Percentiles rank a stretch among this genome's conserved stretches.
phyloP scores from a whole-genome alignment of 2,329 filamentous ascomycete genomes.

The Stagonosporopsis vannaccii region DNA sequence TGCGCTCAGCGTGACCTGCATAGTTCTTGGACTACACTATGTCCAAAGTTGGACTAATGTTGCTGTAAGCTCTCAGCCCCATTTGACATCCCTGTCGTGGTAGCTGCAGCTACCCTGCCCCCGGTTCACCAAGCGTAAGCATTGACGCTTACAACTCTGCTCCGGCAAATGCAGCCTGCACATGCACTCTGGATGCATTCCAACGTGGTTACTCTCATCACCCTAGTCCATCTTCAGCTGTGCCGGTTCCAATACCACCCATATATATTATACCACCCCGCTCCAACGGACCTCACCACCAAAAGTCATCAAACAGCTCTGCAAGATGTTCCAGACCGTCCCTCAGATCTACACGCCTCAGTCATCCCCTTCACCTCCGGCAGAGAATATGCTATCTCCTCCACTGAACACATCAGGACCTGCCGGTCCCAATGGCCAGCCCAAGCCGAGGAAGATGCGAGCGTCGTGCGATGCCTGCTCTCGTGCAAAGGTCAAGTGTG shows the following conservation, averaged over 20 bases:
- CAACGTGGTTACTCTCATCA: conserved; percentile 30
- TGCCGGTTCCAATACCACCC: conserved; percentile 25
- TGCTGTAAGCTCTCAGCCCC: conserved; percentile 48
- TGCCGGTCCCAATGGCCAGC: conserved; percentile 31
- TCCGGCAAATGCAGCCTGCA: conserved; percentile 34
- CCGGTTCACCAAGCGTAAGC: conserved; percentile 41
- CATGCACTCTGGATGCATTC: conserved; percentile 29
- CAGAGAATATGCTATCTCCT: conserved; percentile 33
- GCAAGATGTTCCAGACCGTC: conserved; percentile 42
- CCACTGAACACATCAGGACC: conserved; percentile 31
- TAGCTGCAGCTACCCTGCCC: conserved; percentile 41
- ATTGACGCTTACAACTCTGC: conserved; percentile 37
- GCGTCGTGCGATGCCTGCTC: conserved; percentile 50
- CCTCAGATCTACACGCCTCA: conserved; percentile 35
- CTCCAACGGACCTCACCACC: conserved; percentile 25
- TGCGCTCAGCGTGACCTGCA: conserved; percentile 35
- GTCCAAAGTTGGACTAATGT: conserved; percentile 30
- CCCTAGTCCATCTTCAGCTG: conserved; percentile 27
- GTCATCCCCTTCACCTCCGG: conserved; percentile 33
- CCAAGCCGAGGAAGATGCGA: conserved; percentile 48
- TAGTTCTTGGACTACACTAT: conserved; percentile 29
- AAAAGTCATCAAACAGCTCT: conserved; percentile 19
- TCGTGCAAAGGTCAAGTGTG: conserved; percentile 49
- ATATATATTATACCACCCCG: conserved; percentile 43
- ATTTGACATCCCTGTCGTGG: conserved; percentile 35